Base-by-base conservation (phyloP, 1,284 basidiomycete species). In the Stygiomarasmius scandens region DNA sequence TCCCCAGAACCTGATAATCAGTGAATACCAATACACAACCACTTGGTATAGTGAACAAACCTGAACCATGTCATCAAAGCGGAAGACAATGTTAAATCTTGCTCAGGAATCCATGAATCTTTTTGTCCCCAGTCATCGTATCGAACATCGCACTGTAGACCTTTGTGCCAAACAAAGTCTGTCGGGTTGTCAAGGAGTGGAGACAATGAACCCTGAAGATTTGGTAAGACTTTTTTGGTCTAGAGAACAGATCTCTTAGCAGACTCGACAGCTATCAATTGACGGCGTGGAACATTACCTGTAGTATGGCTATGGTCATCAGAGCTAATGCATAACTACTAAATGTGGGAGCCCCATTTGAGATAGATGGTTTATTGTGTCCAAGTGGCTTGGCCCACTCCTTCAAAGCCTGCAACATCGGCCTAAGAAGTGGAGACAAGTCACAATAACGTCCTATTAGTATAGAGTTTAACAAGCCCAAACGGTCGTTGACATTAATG, bases 251-350 rank as follows among this genome's bases (percentile, higher is more conserved):
- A 24, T 52, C 41, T 48, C 38, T 29, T 10, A 38, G 50, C 54
- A 22, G 2, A 56, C n/a, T n/a, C n/a, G n/a, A n/a, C n/a, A n/a
- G n/a, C n/a, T n/a, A n/a, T n/a, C n/a, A n/a, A 47, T 11, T 25
- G 25, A 25, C 10, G 1, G 54, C 66, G 70, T 50, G n/a, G n/a
- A n/a, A 49, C 14, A 8, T 34, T 34, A 84, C 84, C 73, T 86
- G 85, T 3, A 85, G 65, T 54, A 78, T 78, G 0, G 72, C 80
- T 24, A 86, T 76, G 0, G 79, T 80, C 84, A 87, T 86, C 62
- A 86, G 60, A 4, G 75, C 71, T n/a, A 85, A 66, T 2, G 83
- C 73, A 67, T 86, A 86, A 60, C 84, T 86, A 62, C 79, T 85
- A 62, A 85, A 85, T 2, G 78, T 77, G 1, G 64, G 52, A 0